Evolutionary conservation across 2,329 filamentous ascomycete species (phyloP).

Genomic region (Thielaviopsis cerberus): DNA sequence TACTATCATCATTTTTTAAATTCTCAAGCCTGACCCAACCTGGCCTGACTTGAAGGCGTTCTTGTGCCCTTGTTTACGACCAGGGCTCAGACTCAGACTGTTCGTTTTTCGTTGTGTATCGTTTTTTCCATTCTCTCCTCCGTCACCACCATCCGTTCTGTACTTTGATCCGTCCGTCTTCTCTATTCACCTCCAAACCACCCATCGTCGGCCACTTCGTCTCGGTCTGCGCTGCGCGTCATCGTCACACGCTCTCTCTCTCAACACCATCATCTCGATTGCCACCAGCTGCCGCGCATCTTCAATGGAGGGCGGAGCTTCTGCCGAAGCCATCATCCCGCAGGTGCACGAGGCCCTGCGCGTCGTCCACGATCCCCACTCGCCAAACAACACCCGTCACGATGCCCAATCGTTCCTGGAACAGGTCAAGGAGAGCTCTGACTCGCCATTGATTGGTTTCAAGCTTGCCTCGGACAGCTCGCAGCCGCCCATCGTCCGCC

Average conservation of each 20-base stretch:
- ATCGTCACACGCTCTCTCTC: conserved; percentile 9
- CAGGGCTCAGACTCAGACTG: too few relatives aligned
- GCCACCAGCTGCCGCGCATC: neutral
- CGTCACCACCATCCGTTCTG: neutral
- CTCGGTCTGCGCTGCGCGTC: neutral
- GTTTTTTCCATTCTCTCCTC: neutral
- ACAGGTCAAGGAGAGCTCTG: conserved; percentile 55
- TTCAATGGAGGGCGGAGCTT: conserved; percentile 16
- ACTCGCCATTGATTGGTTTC: conserved; percentile 74
- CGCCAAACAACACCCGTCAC: conserved; percentile 61
- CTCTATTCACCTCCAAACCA: neutral
- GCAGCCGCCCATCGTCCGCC: conserved; percentile 67
- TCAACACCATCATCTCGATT: conserved; percentile 15
- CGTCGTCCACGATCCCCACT: conserved; percentile 67
- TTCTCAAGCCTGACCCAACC: neutral
- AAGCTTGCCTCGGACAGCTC: conserved; percentile 55
- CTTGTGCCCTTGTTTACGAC: neutral
- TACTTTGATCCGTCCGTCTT: neutral
- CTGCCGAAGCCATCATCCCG: conserved; percentile 31
- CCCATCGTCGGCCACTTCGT: neutral
- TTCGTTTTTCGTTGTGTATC: too few relatives aligned
- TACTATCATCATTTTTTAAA: neutral
- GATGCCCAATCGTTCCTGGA: conserved; percentile 78
- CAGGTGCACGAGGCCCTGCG: conserved; percentile 72
- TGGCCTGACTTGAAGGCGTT: neutral